These are phyloP conservation scores for Solanum peruvianum DNA, from an alignment of 257 asterid species.

Conservation along the genomic window DNA sequence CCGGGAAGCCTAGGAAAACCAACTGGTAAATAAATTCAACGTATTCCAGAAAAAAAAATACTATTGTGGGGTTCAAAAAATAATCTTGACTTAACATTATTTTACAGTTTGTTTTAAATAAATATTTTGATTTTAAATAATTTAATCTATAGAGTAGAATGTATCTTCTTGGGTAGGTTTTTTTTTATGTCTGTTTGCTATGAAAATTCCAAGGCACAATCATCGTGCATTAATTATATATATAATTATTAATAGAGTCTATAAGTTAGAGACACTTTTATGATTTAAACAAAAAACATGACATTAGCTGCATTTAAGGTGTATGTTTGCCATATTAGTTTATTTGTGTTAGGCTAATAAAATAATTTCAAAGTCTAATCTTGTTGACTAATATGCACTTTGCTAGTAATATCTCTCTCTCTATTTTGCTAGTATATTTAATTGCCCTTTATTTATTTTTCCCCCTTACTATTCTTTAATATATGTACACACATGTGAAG, in stretches of 20 bases:
- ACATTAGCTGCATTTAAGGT: not conserved
- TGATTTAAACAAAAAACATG: not conserved
- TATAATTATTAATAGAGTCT: not conserved
- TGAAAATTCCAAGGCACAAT: not conserved
- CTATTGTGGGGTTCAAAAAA: not conserved
- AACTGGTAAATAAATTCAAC: not conserved
- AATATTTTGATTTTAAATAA: not conserved
- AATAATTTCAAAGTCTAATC: not conserved
- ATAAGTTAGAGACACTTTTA: not conserved
- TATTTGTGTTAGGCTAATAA: not conserved
- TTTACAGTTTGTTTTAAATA: not conserved
- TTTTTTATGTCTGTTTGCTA: not conserved
- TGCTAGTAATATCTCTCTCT: not conserved
- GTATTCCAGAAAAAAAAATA: not conserved
- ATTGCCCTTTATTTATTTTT: not conserved
- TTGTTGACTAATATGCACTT: not conserved
- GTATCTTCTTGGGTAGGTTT: not conserved
- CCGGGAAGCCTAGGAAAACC: constrained; percentile 12
- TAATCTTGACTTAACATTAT: not conserved
- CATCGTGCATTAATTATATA: not conserved
- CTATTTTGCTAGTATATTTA: not conserved
- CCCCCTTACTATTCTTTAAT: not conserved
- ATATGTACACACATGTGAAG: not conserved
- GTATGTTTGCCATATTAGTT: not conserved
- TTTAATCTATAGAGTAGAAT: not conserved